Evolutionary conservation across 108 stramenopile genomes (phyloP).

Genomic region (Cyclotella sp.): DNA sequence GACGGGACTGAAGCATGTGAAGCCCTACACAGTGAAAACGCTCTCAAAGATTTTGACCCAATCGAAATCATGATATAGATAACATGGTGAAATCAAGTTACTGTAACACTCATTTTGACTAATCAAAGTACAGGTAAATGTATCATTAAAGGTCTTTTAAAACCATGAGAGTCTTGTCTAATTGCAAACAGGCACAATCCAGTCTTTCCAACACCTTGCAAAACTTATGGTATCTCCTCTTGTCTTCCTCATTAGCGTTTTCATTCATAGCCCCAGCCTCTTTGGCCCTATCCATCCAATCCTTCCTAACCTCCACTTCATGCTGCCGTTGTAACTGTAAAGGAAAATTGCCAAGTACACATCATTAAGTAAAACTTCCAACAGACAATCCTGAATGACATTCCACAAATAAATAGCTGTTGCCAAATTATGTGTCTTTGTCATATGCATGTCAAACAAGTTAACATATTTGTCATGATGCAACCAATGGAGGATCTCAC

Average conservation of each 20-base stretch:
- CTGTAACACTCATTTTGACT: too few species aligned
- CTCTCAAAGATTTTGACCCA: constrained; percentile 85
- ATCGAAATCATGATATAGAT: constrained; percentile 20
- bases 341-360: constrained; percentile 59
- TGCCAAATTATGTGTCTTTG: constrained; percentile 73
- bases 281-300: constrained; percentile 88
- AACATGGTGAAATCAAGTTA: background rate
- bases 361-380: constrained; percentile 57
- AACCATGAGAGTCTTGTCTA: constrained; percentile 86
- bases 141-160: constrained; percentile 59
- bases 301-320: constrained; percentile 79
- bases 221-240: constrained; percentile 68
- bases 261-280: constrained; percentile 67
- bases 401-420: constrained; percentile 78
- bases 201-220: constrained; percentile 82
- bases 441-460: constrained; percentile 68
- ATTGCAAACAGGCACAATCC: constrained; percentile 71
- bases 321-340: constrained; percentile 77
- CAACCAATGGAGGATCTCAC: constrained; percentile 72
- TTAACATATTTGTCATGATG: constrained; percentile 71
- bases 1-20: constrained; percentile 88
- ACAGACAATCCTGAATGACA: constrained; percentile 47
- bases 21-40: constrained; percentile 78
- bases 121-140: too few species aligned
- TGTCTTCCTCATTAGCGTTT: constrained; percentile 77